These are phyloP conservation scores for Mikania micrantha DNA, from an alignment of 129 eudicot species.

Conservation along the genomic window DNA sequence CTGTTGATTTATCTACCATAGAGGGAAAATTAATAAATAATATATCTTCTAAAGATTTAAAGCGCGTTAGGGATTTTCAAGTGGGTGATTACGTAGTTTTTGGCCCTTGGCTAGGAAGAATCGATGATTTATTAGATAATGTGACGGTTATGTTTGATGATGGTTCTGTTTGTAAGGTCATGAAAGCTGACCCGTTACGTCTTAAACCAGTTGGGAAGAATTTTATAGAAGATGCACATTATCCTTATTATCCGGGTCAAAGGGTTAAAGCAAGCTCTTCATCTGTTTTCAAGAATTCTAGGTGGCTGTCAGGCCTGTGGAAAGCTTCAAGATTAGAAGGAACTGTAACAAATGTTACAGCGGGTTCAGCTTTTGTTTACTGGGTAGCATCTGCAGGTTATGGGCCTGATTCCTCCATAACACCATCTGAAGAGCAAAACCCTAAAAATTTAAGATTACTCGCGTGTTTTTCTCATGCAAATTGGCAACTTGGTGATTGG, in stretches of 20 bases:
- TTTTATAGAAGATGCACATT: conserved; percentile 73
- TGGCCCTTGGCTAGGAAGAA: conserved; percentile 96
- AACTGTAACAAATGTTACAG: conserved; percentile 77
- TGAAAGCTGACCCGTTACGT: conserved; percentile 77
- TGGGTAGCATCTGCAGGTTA: conserved; percentile 99
- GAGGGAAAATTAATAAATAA: conserved; percentile 50
- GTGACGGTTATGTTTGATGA: conserved; percentile 88
- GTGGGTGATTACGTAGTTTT: conserved; percentile 85
- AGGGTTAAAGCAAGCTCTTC: conserved; percentile 87
- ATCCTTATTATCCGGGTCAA: conserved; percentile 96
- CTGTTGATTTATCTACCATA: conserved; percentile 57
- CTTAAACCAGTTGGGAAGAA: conserved; percentile 71
- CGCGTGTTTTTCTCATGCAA: conserved; percentile 84
- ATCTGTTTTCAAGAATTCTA: conserved; percentile 85
- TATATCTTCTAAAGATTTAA: conserved; percentile 55
- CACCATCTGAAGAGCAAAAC: conserved; percentile 93
- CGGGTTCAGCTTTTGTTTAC: conserved; percentile 74
- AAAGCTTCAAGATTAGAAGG: conserved; percentile 81
- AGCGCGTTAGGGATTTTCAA: conserved; percentile 68
- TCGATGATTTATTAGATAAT: conserved; percentile 86
- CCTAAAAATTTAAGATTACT: conserved; percentile 73
- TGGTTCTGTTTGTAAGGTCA: conserved; percentile 88
- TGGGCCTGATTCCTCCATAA: conserved; percentile 77
- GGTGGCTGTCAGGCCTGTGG: conserved; percentile 94
- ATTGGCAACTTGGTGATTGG: conserved; percentile 99